Percentiles rank a stretch among this genome's conserved stretches.
Conservation (phyloP, 345 rosid species). For the Trapa bicornis region DNA sequence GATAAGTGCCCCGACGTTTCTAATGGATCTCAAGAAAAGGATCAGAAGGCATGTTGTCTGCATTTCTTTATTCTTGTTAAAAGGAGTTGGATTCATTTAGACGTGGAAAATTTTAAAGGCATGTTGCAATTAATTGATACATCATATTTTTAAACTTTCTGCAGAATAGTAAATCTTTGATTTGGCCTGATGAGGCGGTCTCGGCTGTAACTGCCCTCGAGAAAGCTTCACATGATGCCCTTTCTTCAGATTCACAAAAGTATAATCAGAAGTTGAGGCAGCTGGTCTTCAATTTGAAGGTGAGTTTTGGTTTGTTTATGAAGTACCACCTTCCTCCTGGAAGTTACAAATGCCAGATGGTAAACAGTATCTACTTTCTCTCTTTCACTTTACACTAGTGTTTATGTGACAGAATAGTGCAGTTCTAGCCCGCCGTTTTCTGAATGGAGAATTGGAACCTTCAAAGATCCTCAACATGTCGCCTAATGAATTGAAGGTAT, state of each 20-base stretch:
- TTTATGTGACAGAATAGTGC: constrained; percentile 17
- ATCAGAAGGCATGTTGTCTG: constrained; percentile 23
- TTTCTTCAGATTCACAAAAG: constrained; percentile 66
- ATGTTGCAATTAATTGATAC: background rate
- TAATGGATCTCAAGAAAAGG: constrained; percentile 38
- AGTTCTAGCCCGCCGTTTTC: constrained; percentile 56
- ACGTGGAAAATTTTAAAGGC: constrained; percentile 2
- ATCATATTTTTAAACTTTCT: constrained; percentile 7
- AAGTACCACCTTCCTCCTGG: background rate
- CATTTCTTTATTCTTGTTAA: background rate
- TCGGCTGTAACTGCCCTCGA: constrained; percentile 69
- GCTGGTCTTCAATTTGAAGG: constrained; percentile 81
- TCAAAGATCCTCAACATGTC: constrained; percentile 75
- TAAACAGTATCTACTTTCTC: background rate
- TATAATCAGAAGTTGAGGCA: constrained; percentile 85
- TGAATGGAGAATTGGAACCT: constrained; percentile 75
- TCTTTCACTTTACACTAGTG: background rate
- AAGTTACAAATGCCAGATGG: background rate
- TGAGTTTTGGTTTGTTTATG: constrained; percentile 12
- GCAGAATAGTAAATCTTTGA: constrained; percentile 41
- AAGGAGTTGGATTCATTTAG: background rate
- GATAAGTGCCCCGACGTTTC: constrained; percentile 18
- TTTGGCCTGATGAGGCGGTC: constrained; percentile 91
- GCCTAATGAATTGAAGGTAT: constrained; percentile 81
- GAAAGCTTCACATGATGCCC: constrained; percentile 60